phyloP scores from a whole-genome alignment of 371 early-diverging fungal species.

The Syncephalastrum monosporum region DNA sequence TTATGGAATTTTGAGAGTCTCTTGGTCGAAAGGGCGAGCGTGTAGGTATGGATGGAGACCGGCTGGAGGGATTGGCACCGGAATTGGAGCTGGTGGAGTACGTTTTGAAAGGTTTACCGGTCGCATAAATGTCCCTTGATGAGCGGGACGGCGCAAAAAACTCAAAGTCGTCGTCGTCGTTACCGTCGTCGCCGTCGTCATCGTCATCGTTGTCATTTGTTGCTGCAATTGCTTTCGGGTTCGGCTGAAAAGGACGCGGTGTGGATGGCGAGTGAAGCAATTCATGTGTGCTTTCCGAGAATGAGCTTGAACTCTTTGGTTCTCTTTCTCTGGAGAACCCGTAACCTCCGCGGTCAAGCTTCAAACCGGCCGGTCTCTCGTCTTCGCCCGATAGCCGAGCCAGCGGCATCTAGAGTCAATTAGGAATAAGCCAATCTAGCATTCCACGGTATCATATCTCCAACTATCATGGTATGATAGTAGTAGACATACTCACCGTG shows the following conservation, averaged over 20 bases:
- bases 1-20: conserved; percentile 32
- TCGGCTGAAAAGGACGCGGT: neutral
- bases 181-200: neutral
- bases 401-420: conserved; percentile 15
- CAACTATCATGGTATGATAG: too few species aligned
- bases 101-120: conserved; percentile 4
- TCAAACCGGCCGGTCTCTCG: conserved; percentile 26
- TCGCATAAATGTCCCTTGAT: conserved; percentile 3
- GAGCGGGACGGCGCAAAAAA: neutral
- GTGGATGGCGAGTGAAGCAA: neutral
- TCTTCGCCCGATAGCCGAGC: conserved; percentile 21
- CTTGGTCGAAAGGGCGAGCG: conserved; percentile 45
- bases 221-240: neutral
- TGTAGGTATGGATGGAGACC: conserved; percentile 35
- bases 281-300: neutral
- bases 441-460: too few species aligned
- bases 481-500: too few species aligned
- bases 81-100: too few species aligned
- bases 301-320: too few species aligned
- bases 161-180: neutral
- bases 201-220: conserved; percentile 3
- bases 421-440: too few species aligned
- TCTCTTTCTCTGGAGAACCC: neutral
- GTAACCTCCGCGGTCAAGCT: conserved; percentile 18
- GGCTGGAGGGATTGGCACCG: neutral